These are phyloP conservation scores for Pulveroboletus sp. DNA, from an alignment of 768 basidiomycete genomes.

Conservation along the genomic window DNA sequence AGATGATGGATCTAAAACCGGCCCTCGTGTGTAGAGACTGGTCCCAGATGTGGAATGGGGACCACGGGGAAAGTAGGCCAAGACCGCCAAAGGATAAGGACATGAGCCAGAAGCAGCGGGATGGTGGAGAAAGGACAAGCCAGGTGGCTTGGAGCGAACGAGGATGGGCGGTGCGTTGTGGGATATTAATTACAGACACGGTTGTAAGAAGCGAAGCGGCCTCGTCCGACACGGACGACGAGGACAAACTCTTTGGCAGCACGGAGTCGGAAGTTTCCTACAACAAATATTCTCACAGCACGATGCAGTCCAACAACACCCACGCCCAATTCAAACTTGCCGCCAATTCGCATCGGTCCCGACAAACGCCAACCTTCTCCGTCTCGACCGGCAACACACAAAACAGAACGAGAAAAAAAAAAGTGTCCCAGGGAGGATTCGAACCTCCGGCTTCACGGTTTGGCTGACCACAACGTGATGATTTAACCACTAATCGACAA, in stretches of 20 bases:
- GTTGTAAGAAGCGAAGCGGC: constrained; percentile 25
- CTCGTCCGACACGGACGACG: constrained; percentile 19
- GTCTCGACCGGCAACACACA: too few relatives aligned
- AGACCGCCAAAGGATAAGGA: constrained; percentile 63
- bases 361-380: too few relatives aligned
- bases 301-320: neutral
- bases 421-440: constrained; percentile 35
- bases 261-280: constrained; percentile 27
- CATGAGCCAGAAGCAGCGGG: constrained; percentile 56
- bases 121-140: constrained; percentile 38
- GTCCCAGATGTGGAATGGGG: constrained; percentile 50
- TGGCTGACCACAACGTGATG: constrained; percentile 38
- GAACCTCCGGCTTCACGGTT: constrained; percentile 41
- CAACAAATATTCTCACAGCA: constrained; percentile 23
- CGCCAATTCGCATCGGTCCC: too few relatives aligned
- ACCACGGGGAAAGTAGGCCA: constrained; percentile 57
- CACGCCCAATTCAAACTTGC: too few relatives aligned
- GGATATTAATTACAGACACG: constrained; percentile 38
- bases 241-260: constrained; percentile 9
- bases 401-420: constrained; percentile 1
- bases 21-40: constrained; percentile 51
- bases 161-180: constrained; percentile 28
- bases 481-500: constrained; percentile 46
- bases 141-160: constrained; percentile 34
- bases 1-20: constrained; percentile 70